Evolutionary conservation across 495 filamentous ascomycete genomes (phyloP).

Genomic region (Penicillium psychrofluorescens): DNA sequence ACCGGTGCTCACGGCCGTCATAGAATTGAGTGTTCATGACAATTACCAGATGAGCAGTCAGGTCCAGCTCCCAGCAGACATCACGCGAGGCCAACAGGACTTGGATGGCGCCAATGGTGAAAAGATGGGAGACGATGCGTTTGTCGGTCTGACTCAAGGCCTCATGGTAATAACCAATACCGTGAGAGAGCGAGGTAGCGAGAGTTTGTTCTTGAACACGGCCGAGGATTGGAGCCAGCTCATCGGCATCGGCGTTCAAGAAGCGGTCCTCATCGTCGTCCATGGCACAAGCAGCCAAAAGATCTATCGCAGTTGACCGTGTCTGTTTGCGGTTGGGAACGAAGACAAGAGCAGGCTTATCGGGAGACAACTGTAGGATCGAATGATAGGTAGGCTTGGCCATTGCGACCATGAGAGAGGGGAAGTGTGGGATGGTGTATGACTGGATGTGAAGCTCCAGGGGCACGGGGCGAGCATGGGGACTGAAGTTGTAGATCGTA

Average conservation of each 20-base stretch:
- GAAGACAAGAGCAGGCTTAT: conserved; percentile 87
- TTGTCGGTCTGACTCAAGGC: conserved; percentile 83
- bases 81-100: conserved; percentile 89
- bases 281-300: conserved; percentile 74
- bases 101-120: conserved; percentile 85
- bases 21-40: conserved; percentile 99
- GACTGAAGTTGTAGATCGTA: conserved; percentile 97
- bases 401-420: conserved; percentile 97
- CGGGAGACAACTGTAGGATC: conserved; percentile 73
- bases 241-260: conserved; percentile 69
- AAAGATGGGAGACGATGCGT: conserved; percentile 86
- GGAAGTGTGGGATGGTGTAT: conserved; percentile 93
- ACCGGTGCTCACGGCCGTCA: conserved; percentile 92
- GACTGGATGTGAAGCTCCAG: conserved; percentile 94
- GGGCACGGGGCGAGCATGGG: conserved; percentile 76
- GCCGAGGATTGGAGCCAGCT: conserved; percentile 73
- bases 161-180: conserved; percentile 96
- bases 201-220: conserved; percentile 79
- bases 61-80: conserved; percentile 92
- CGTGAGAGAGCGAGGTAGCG: conserved; percentile 86
- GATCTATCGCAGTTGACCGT: conserved; percentile 79
- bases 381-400: conserved; percentile 85
- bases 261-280: conserved; percentile 94
- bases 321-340: conserved; percentile 90
- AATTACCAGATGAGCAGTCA: conserved; percentile 81